Evolutionary conservation across 306 rosid species (phyloP), one percentile per base, ranked within the genome.

Genomic region (Medicago ruthenica): DNA sequence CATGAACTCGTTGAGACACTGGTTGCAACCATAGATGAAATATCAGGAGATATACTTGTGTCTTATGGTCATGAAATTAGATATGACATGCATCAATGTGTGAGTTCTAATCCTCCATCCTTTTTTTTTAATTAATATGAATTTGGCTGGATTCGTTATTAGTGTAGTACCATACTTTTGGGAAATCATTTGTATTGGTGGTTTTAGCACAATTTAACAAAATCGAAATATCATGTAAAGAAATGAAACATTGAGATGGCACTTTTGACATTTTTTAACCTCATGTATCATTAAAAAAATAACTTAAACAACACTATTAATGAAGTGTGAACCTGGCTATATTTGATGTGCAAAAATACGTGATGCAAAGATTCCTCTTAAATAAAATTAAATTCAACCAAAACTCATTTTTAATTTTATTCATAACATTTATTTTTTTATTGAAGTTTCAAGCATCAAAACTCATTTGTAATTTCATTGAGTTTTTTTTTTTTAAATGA

Each of bases 31-130:
- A 61, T 96, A 16, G 87, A 86, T 71, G 84, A 85, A 79, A 85
- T 96, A 77, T 92, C 97, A 0, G 67, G 90, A 76, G 96, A 89
- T 68, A 63, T 74, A 65, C 78, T 86, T 62, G 80, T 90, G 12
- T 73, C 83, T 65, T 83, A 83, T 34, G 97, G 93, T 39, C 88
- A 81, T 55, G 96, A 96, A 77, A 85, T 89, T 69, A 80, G 87
- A 80, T 73, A 71, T 60, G 83, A 80, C 55, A 77, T 92, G 41
- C 89, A 81, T 68, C 79, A 75, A 48, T 75, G 69, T 71, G 99
- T 96, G 80, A 88, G 99, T 81, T 62, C 66, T 24, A 3, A 60
- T 31, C 12, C 17, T n/a, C 17, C 31, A 40, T 73, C 18, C 17
- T n/a, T 50, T n/a, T n/a, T n/a, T n/a, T n/a, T 75, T 1, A 2